phyloP scores from a whole-genome alignment of 257 asterid genomes.

The Leptodermis oblonga region DNA sequence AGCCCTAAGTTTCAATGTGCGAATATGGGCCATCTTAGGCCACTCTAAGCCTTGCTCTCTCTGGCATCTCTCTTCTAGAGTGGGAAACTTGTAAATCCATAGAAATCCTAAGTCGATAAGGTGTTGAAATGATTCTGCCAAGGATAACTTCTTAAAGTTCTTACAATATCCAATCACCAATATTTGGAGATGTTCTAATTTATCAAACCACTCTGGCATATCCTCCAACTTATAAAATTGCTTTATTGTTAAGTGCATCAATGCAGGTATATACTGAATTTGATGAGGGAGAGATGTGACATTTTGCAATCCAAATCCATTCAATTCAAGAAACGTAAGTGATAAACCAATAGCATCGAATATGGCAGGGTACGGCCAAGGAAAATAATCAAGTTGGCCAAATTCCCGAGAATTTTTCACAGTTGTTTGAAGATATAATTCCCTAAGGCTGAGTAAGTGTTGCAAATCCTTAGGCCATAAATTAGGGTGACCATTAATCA shows the following conservation, averaged over 20 bases:
- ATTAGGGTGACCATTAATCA: not conserved
- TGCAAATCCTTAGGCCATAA: not conserved
- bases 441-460: not conserved
- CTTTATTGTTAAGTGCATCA: slow-evolving; percentile 5
- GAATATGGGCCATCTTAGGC: too few relatives aligned
- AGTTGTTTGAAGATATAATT: not conserved
- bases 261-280: slow-evolving; percentile 7
- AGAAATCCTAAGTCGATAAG: not conserved
- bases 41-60: too few relatives aligned
- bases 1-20: too few relatives aligned
- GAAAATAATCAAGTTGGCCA: slow-evolving; percentile 9
- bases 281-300: slow-evolving; percentile 8
- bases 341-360: not conserved
- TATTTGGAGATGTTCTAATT: slow-evolving; percentile 18
- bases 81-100: not conserved
- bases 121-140: slow-evolving; percentile 3
- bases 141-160: slow-evolving; percentile 15
- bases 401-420: not conserved
- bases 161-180: too few relatives aligned
- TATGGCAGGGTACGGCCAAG: slow-evolving; percentile 3
- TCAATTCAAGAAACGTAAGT: not conserved
- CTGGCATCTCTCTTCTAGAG: too few relatives aligned
- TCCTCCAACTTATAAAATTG: too few relatives aligned
- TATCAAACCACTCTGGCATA: not conserved
- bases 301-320: not conserved